These are phyloP conservation scores for Fraxinus nigra DNA, from an alignment of 305 asterid genomes.

Conservation along the genomic window DNA sequence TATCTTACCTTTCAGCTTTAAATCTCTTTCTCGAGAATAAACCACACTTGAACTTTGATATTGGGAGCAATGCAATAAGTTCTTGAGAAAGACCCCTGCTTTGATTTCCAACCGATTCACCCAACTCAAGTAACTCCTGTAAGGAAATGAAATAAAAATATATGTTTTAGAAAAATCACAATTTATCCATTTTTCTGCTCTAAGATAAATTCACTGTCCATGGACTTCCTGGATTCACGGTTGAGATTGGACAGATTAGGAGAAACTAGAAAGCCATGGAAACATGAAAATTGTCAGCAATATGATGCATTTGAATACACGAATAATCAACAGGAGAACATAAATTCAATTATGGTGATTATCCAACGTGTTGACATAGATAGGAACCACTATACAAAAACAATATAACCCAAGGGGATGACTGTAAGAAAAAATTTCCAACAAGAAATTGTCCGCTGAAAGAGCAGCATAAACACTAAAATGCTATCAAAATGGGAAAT, in stretches of 20 bases:
- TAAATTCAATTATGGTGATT: background rate
- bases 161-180: background rate
- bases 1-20: conserved; percentile 63
- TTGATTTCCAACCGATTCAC: conserved; percentile 90
- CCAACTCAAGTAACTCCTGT: conserved; percentile 91
- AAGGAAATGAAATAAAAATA: background rate
- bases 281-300: background rate
- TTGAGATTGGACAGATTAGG: background rate
- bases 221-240: background rate
- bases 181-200: background rate
- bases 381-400: background rate
- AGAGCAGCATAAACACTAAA: background rate
- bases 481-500: background rate
- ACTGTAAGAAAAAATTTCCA: background rate
- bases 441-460: background rate
- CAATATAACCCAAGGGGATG: background rate
- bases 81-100: conserved; percentile 81
- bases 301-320: background rate
- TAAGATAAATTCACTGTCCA: background rate
- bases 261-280: background rate
- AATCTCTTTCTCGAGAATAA: conserved; percentile 69
- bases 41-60: conserved; percentile 77
- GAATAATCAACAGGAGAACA: background rate
- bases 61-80: conserved; percentile 67
- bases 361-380: background rate